Evolutionary conservation across 805 yeast species (phyloP).

Genomic region (Wickerhamomyces rabaulensis): DNA sequence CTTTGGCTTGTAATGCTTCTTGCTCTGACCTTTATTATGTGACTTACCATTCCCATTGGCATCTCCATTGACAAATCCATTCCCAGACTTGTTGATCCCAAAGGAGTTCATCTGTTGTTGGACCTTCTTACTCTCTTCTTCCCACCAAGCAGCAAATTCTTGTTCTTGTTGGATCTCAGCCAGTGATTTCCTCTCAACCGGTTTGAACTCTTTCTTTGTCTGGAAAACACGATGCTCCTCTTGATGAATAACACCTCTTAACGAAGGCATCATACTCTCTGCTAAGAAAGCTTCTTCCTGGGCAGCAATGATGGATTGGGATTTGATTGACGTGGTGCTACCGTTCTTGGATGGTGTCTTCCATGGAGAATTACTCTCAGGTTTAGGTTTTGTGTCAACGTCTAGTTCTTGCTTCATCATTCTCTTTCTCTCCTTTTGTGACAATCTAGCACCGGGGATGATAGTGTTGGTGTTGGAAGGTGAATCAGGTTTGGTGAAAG

Average conservation of each 20-base stretch:
- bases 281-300: slow-evolving; percentile 14
- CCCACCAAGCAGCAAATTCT: slow-evolving; percentile 88
- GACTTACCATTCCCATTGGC: neutral
- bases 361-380: slow-evolving; percentile 15
- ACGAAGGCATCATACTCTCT: slow-evolving; percentile 23
- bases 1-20: neutral
- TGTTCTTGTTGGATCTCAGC: slow-evolving; percentile 77
- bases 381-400: slow-evolving; percentile 2
- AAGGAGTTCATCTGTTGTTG: slow-evolving; percentile 36
- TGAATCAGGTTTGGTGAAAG: neutral
- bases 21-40: neutral
- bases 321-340: slow-evolving; percentile 3
- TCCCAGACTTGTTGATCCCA: neutral
- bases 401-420: slow-evolving; percentile 25
- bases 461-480: slow-evolving; percentile 9
- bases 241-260: slow-evolving; percentile 41
- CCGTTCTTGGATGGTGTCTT: slow-evolving; percentile 4
- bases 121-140: slow-evolving; percentile 62
- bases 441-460: slow-evolving; percentile 19
- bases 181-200: slow-evolving; percentile 34
- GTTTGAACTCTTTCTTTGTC: slow-evolving; percentile 21
- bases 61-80: neutral
- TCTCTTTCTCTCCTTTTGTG: slow-evolving; percentile 57
- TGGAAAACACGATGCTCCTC: slow-evolving; percentile 38
- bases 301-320: slow-evolving; percentile 16